These are phyloP conservation scores for Monilinia fructicola DNA, from an alignment of 2,329 filamentous ascomycete species.

Conservation along the genomic window DNA sequence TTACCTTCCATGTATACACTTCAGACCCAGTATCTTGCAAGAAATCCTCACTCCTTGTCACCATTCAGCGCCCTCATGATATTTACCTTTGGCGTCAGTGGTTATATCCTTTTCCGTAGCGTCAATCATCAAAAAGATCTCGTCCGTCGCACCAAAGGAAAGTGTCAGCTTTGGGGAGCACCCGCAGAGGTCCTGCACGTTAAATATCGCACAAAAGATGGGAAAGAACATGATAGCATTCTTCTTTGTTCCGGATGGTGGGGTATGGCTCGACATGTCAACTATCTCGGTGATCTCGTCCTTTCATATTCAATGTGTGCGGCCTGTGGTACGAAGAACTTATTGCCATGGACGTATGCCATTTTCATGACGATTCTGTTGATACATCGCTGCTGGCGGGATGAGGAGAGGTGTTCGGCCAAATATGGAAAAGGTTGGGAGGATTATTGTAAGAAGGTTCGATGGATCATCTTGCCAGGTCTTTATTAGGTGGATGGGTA, in stretches of 20 bases:
- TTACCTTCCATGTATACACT: slow-evolving; percentile 50
- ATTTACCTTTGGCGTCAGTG: slow-evolving; percentile 41
- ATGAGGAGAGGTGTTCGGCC: slow-evolving; percentile 46
- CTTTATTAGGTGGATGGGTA: slow-evolving; percentile 34
- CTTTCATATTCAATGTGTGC: slow-evolving; percentile 47
- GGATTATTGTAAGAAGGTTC: slow-evolving; percentile 46
- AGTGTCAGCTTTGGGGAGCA: slow-evolving; percentile 47
- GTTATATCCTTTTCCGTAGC: slow-evolving; percentile 47
- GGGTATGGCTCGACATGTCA: slow-evolving; percentile 45
- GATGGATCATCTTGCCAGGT: slow-evolving; percentile 48
- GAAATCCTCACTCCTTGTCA: slow-evolving; percentile 43
- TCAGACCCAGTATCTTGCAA: slow-evolving; percentile 49
- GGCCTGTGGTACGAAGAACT: slow-evolving; percentile 42
- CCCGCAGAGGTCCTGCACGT: slow-evolving; percentile 44
- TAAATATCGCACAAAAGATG: slow-evolving; percentile 46
- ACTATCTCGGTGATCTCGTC: slow-evolving; percentile 46
- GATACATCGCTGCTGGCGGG: slow-evolving; percentile 48
- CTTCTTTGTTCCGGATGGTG: slow-evolving; percentile 46
- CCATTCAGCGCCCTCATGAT: slow-evolving; percentile 35
- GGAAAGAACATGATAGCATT: slow-evolving; percentile 43
- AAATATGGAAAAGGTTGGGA: slow-evolving; percentile 50
- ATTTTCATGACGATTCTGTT: slow-evolving; percentile 48
- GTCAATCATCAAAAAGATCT: slow-evolving; percentile 49
- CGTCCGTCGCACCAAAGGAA: slow-evolving; percentile 44
- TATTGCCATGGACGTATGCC: slow-evolving; percentile 48